phyloP scores from a whole-genome alignment of 2,329 filamentous ascomycete species.

The Aspergillus sojae region DNA sequence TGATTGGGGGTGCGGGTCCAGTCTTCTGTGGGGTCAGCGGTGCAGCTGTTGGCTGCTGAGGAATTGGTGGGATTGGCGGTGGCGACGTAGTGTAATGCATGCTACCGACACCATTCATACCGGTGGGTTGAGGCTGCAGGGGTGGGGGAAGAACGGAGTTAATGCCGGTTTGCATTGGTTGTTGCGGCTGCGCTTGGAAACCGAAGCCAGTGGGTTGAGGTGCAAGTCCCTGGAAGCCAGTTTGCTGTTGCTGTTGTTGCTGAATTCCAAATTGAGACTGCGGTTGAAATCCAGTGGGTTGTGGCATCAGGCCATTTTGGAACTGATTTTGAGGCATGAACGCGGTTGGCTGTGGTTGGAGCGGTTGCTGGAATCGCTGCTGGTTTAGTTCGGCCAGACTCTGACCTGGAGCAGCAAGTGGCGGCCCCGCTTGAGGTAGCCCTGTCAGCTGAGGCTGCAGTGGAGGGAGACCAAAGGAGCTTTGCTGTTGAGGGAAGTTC shows the following conservation, averaged over 20 bases:
- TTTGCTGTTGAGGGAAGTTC: slow-evolving; percentile 71
- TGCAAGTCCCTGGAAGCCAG: slow-evolving; percentile 47
- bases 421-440: slow-evolving; percentile 55
- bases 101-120: slow-evolving; percentile 53
- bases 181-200: slow-evolving; percentile 50
- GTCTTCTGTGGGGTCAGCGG: slow-evolving; percentile 78
- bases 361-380: slow-evolving; percentile 61
- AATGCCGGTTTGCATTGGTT: slow-evolving; percentile 52
- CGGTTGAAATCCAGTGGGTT: slow-evolving; percentile 51
- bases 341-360: slow-evolving; percentile 67
- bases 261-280: slow-evolving; percentile 50
- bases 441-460: slow-evolving; percentile 87
- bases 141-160: slow-evolving; percentile 58
- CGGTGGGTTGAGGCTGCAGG: slow-evolving; percentile 54
- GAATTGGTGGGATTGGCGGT: slow-evolving; percentile 58
- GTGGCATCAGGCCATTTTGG: slow-evolving; percentile 46
- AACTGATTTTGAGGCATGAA: slow-evolving; percentile 51
- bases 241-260: slow-evolving; percentile 55
- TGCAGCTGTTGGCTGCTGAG: slow-evolving; percentile 59
- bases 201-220: slow-evolving; percentile 59
- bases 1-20: slow-evolving; percentile 81
- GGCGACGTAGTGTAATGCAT: slow-evolving; percentile 54
- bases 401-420: slow-evolving; percentile 72
- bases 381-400: slow-evolving; percentile 74
- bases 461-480: slow-evolving; percentile 71